Evolutionary conservation across 2,329 filamentous ascomycete genomes (phyloP), one percentile per base, ranked within the genome.

Genomic region (Escovopsis sp.): DNA sequence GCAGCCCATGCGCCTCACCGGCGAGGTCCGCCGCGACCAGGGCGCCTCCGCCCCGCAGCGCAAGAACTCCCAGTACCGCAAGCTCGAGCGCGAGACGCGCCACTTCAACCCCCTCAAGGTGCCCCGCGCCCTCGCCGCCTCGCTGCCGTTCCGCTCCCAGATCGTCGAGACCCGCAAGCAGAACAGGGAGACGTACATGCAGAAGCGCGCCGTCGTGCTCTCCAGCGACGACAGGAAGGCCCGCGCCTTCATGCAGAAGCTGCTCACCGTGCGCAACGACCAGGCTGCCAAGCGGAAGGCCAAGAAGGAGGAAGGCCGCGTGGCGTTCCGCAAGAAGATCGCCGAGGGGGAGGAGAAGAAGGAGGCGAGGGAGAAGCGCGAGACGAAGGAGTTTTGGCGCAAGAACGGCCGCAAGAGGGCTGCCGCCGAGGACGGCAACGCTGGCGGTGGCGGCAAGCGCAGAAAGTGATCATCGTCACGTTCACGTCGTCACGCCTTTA

Each of bases 1-100:
- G 90, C 73, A 80, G 50, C 76, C 79, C 36, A 98, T 98, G 90
- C 81, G 90, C 17, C 67, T 94, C 27, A 96, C 90, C 0, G 90
- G 90, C 39, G 76, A 94, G 61, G 81, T 98, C 44, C 84, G 90
- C 29, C 76, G 76, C 31, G 82, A 77, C 35, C 62, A 85, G 55
- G 70, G 69, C 41, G 64, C 96, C 31, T 61, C 78, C 6, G 88
- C 86, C 1, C 90, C 90, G 0, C 68, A 79, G 50, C 70, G 78
- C 47, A 81, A 79, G 56, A 88, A 98, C 64, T 87, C 79, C 43
- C 74, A 81, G 39, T 98, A 98, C 68, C 78, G 78, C 44, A 57
- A 65, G 38, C 64, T 81, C 27, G 74, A 77, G 60, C 73, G 76
- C 25, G 61, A 66, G 40, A 68, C 69, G 7, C 73, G 83, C 23